Evolutionary conservation across 306 rosid species (phyloP), one percentile per base, ranked within the genome.

Genomic region (Canavalia ensiformis): DNA sequence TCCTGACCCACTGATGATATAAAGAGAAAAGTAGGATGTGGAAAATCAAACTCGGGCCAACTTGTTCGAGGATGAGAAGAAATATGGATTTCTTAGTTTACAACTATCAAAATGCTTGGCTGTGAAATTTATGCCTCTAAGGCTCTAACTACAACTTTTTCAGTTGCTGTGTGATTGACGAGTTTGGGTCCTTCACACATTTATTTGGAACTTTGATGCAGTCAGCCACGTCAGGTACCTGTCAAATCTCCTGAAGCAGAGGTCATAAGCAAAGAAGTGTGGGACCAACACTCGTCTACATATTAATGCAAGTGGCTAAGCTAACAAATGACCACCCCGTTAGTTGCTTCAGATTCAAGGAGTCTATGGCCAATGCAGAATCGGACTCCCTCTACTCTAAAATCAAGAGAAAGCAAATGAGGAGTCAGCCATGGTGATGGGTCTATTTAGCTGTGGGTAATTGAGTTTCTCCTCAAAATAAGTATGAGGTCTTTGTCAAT

Each of bases 211-310:
- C 68, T 87, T 85, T 56, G 84, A 84, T 9, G 72, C 59, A 58
- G 73, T 79, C 69, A 81, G 80, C 76, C 89, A 78, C 74, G 89
- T 85, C 89, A 78, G 77, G 89, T 85, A 39, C 84, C 88, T 0
- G 90, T 81, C 49, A 85, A 81, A 87, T 81, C 90, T 1, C 87
- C 92, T 0, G 83, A 89, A 84, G 92, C 89, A 54, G 85, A 87
- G 60, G 66, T 82, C 75, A 87, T 89, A 33, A 84, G 88, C 87
- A 84, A 87, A 80, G 25, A 18, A 18, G 25, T 18, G 25, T 18
- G 25, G 25, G 25, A 18, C 25, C 25, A 18, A 18, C 25, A 18
- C 25, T 18, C 25, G 25, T 18, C 25, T 18, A 18, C 25, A 18
- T 18, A 18, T 18, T 18, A 18, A 18, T 18, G 25, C 25, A 18